Percentiles rank a stretch among this genome's conserved stretches.
These are phyloP conservation scores for Alternaria novae-zelandiae DNA, from an alignment of 2,329 filamentous ascomycete genomes.

Conservation along the genomic window DNA sequence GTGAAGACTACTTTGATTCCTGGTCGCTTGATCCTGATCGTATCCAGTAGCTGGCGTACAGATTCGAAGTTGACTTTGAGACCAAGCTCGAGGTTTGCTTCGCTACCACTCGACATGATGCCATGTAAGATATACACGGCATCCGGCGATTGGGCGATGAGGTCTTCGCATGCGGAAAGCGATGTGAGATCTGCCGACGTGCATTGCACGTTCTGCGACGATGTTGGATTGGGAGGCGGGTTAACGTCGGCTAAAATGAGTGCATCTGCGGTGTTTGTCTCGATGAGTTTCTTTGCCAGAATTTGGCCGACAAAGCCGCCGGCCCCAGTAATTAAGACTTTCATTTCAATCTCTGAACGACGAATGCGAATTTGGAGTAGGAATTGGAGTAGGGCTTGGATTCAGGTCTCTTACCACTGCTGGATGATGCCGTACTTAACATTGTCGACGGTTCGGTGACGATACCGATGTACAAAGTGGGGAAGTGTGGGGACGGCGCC, in stretches of 20 bases:
- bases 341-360: slow-evolving; percentile 20
- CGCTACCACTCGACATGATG: slow-evolving; percentile 70
- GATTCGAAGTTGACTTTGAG: slow-evolving; percentile 67
- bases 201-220: slow-evolving; percentile 57
- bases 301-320: slow-evolving; percentile 70
- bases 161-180: slow-evolving; percentile 25
- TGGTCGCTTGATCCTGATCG: slow-evolving; percentile 57
- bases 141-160: slow-evolving; percentile 40
- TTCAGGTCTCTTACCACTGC: background rate
- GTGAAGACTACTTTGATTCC: slow-evolving; percentile 67
- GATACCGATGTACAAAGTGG: slow-evolving; percentile 16
- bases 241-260: slow-evolving; percentile 66
- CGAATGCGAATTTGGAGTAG: background rate
- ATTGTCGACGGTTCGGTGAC: slow-evolving; percentile 10
- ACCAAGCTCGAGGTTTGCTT: slow-evolving; percentile 66
- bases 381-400: background rate
- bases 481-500: slow-evolving; percentile 21
- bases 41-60: slow-evolving; percentile 61
- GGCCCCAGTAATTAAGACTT: slow-evolving; percentile 68
- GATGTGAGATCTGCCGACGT: slow-evolving; percentile 62
- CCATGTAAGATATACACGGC: slow-evolving; percentile 67
- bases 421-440: slow-evolving; percentile 1
- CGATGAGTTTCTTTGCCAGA: slow-evolving; percentile 63
- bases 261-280: slow-evolving; percentile 51
- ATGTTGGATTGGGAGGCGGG: slow-evolving; percentile 55